Conservation (phyloP, 2,329 filamentous ascomycete genomes). For the Cordyceps cicadae region DNA sequence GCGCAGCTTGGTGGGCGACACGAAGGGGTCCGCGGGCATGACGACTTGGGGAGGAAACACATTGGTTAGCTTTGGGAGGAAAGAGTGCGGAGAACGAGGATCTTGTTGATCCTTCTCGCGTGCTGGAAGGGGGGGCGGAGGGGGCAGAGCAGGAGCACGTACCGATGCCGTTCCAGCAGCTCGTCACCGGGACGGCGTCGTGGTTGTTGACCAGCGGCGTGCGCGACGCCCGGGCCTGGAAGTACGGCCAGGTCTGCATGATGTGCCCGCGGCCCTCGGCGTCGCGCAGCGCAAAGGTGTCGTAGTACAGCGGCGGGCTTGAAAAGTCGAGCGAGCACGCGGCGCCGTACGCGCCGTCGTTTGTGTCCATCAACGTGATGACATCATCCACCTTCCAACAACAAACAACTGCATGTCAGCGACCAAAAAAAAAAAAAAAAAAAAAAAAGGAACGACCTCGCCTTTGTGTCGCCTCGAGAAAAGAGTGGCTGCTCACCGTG, state of each 20-base stretch:
- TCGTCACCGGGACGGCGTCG: constrained; percentile 36
- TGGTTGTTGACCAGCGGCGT: constrained; percentile 42
- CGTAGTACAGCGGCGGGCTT: constrained; percentile 47
- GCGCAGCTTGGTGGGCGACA: constrained; percentile 35
- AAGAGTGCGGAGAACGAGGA: too few species aligned
- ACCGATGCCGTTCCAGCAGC: constrained; percentile 40
- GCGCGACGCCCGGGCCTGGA: constrained; percentile 41
- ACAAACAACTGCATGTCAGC: background rate
- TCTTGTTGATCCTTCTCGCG: too few species aligned
- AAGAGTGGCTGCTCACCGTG: constrained; percentile 31
- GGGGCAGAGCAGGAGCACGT: background rate
- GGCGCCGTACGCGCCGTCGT: constrained; percentile 50
- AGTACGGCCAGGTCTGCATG: constrained; percentile 53
- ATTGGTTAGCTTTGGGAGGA: background rate
- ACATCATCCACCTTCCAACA: constrained; percentile 47
- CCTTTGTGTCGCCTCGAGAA: background rate
- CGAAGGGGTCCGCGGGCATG: constrained; percentile 49
- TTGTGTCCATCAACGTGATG: constrained; percentile 46
- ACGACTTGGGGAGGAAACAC: constrained; percentile 23
- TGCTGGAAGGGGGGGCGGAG: too few species aligned
- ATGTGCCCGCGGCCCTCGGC: constrained; percentile 39
- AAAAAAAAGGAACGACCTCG: background rate
- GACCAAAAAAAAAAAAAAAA: background rate
- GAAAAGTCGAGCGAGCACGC: constrained; percentile 55
- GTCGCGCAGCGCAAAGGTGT: constrained; percentile 55